These are phyloP conservation scores for Aspergillus proliferans DNA, from an alignment of 2,329 filamentous ascomycete species.

Conservation along the genomic window DNA sequence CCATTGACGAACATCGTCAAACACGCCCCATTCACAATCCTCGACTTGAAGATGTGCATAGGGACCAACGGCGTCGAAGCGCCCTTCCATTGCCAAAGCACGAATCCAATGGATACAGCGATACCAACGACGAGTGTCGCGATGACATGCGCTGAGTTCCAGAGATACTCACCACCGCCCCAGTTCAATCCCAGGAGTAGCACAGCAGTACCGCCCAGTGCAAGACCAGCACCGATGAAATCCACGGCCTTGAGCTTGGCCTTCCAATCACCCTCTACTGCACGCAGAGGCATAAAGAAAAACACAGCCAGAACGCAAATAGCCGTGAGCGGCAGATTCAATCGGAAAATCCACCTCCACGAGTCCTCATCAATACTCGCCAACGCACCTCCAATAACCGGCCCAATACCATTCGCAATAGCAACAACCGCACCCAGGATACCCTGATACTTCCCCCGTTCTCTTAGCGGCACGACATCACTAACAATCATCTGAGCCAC, in stretches of 20 bases:
- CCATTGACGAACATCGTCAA: conserved; percentile 54
- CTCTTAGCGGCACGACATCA: conserved; percentile 54
- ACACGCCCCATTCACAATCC: conserved; percentile 51
- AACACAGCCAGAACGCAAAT: conserved; percentile 44
- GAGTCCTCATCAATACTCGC: conserved; percentile 42
- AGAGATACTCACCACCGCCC: conserved; percentile 55
- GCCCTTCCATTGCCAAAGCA: conserved; percentile 32
- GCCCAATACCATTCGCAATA: conserved; percentile 50
- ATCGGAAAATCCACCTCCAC: conserved; percentile 50
- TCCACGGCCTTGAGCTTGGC: conserved; percentile 48
- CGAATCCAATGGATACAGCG: conserved; percentile 20
- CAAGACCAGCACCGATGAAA: conserved; percentile 44
- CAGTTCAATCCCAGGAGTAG: conserved; percentile 51
- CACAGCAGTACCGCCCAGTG: conserved; percentile 41
- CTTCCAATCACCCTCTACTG: conserved; percentile 49
- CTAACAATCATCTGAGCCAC: conserved; percentile 56
- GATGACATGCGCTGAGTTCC: conserved; percentile 52
- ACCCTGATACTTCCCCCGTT: conserved; percentile 58
- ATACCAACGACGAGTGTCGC: conserved; percentile 49
- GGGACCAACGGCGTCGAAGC: conserved; percentile 17
- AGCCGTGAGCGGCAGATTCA: conserved; percentile 50
- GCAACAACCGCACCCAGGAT: conserved; percentile 46
- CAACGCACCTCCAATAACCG: conserved; percentile 49
- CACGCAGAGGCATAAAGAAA: conserved; percentile 54
- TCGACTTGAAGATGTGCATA: conserved; percentile 50